Percentiles rank a stretch among this genome's conserved stretches.
Conservation (phyloP, 306 rosid species). For the Rosa rugosa region DNA sequence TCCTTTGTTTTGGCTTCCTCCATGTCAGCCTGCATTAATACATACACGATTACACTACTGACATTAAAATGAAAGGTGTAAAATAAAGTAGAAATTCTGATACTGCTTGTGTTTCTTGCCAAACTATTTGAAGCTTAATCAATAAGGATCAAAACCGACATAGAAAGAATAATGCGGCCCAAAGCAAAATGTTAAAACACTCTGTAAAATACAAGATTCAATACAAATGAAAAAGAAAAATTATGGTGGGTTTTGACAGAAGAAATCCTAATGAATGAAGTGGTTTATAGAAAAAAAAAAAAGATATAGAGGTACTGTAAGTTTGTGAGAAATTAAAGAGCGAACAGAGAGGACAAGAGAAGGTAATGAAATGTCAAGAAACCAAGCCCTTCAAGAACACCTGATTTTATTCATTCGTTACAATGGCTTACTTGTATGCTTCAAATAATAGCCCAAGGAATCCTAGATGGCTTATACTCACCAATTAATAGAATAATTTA, state of each 20-base stretch:
- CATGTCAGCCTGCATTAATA: slow-evolving; percentile 47
- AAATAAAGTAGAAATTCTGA: background rate
- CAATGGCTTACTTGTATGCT: background rate
- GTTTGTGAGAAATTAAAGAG: background rate
- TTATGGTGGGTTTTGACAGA: background rate
- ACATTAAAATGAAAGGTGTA: background rate
- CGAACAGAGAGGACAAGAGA: background rate
- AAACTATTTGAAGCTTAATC: slow-evolving; percentile 2
- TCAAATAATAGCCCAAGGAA: background rate
- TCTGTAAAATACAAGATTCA: background rate
- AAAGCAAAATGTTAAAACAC: background rate
- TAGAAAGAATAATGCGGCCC: background rate
- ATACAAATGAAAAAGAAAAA: background rate
- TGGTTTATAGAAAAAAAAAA: background rate
- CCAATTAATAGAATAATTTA: too few species aligned
- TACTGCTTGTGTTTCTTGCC: background rate
- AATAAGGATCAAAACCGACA: background rate
- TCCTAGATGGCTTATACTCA: too few species aligned
- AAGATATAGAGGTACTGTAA: background rate
- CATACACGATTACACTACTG: slow-evolving; percentile 23
- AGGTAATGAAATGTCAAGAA: background rate
- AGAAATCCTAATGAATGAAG: background rate
- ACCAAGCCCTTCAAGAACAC: background rate
- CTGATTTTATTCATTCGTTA: too few species aligned
- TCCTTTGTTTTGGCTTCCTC: slow-evolving; percentile 77